Base-by-base conservation (phyloP, 1,284 basidiomycete species). In the Meripilus lineatus region DNA sequence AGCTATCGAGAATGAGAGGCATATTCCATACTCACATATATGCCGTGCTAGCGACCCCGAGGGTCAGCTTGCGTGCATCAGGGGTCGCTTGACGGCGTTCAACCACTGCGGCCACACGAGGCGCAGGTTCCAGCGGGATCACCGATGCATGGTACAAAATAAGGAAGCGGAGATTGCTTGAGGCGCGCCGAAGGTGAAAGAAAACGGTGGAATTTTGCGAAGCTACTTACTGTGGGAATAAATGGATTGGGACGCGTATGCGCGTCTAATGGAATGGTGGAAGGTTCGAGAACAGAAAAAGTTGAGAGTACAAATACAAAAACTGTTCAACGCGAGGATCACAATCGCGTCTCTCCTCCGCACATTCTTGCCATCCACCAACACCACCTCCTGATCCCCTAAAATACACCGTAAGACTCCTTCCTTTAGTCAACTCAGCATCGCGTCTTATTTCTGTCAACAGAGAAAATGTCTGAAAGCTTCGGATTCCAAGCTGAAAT, bases 401-500 rank as follows among this genome's bases (percentile, higher is more conserved):
- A 30, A 30, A 30, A n/a, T 30, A 8, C n/a, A 30, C n/a, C n/a
- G n/a, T n/a, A 10, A 8, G 8, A 30, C 28, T 30, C 28, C n/a
- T n/a, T 49, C 40, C 43, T 40, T 5, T 22, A 11, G 37, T 10
- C 20, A 11, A 10, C 11, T 22, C 10, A 11, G 10, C 13, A 18
- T 6, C 24, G 11, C 42, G 45, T 45, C 39, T 34, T 41, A 46
- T 44, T 20, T 49, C 15, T 39, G 20, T 46, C 38, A 38, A 34
- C 44, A 5, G 25, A 28, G 55, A 70, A 67, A 73, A 87, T 86
- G 82, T 70, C 80, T 47, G 88, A 90, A 71, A 84, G 80, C 70
- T 90, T 90, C 68, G 88, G 88, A 65, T 92, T 91, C 81, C 91
- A 96, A 70, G 93, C 93, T 67, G 94, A 97, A 80, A 97, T 97